Evolutionary conservation across 2,329 filamentous ascomycete genomes (phyloP).

Genomic region (Ophiostoma perfectum): DNA sequence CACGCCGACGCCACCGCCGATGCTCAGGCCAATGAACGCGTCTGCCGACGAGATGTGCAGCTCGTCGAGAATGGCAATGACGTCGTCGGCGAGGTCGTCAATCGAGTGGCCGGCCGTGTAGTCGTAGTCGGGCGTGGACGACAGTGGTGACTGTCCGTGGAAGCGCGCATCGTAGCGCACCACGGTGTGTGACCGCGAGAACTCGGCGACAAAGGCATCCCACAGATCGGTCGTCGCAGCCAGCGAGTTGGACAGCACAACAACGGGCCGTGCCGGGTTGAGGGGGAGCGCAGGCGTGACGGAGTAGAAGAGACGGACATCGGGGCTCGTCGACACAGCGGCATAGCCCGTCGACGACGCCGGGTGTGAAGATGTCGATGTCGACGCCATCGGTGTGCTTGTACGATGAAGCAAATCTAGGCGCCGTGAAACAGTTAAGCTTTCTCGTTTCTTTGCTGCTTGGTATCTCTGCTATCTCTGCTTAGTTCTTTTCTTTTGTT

Average conservation of each 20-base stretch:
- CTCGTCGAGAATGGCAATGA: slow-evolving; percentile 12
- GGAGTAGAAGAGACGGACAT: slow-evolving; percentile 21
- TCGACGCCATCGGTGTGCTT: background rate
- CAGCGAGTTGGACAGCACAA: slow-evolving; percentile 18
- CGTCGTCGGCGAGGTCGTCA: slow-evolving; percentile 21
- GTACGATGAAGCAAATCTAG: background rate
- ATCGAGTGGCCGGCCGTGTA: slow-evolving; percentile 12
- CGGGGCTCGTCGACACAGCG: slow-evolving; percentile 18
- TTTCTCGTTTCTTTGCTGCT: too few species aligned
- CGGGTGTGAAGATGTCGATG: slow-evolving; percentile 39
- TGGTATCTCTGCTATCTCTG: background rate
- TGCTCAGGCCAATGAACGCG: slow-evolving; percentile 19
- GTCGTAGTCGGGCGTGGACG: slow-evolving; percentile 9
- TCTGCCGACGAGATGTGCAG: background rate
- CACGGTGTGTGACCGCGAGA: slow-evolving; percentile 20
- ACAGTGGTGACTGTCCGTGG: slow-evolving; percentile 20
- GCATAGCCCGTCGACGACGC: slow-evolving; percentile 36
- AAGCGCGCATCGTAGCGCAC: slow-evolving; percentile 21
- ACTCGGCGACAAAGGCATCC: slow-evolving; percentile 19
- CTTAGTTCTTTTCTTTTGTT: background rate
- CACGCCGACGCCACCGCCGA: slow-evolving; percentile 20
- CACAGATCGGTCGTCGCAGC: slow-evolving; percentile 15
- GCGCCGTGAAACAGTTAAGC: background rate
- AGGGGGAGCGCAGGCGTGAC: slow-evolving; percentile 17
- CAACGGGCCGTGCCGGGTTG: slow-evolving; percentile 14